Percentiles rank a stretch among this genome's conserved stretches.
Evolutionary conservation across 768 basidiomycete genomes (phyloP).

Genomic region (Pleurotus cornucopiae): DNA sequence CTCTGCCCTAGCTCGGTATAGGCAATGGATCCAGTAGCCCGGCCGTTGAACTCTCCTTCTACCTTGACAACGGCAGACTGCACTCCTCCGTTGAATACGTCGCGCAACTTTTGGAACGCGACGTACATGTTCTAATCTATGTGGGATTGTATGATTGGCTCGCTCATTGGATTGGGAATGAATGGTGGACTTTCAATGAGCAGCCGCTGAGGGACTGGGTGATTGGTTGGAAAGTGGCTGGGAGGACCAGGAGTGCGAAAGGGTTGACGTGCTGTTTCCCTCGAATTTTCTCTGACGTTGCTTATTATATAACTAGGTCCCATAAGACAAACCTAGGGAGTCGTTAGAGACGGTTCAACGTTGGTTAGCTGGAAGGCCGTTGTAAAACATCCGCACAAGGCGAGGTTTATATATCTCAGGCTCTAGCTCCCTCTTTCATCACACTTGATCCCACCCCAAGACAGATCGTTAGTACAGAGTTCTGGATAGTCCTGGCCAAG

Average conservation of each 20-base stretch:
- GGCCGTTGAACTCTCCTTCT: slow-evolving; percentile 47
- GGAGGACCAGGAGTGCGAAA: slow-evolving; percentile 31
- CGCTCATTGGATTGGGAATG: slow-evolving; percentile 64
- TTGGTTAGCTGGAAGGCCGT: slow-evolving; percentile 27
- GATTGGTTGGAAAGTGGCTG: slow-evolving; percentile 42
- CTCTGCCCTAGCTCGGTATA: slow-evolving; percentile 45
- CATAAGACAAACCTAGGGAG: slow-evolving; percentile 60
- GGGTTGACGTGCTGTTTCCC: slow-evolving; percentile 42
- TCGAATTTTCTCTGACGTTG: not conserved
- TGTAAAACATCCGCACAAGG: not conserved
- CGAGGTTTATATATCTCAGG: no score
- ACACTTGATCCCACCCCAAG: no score
- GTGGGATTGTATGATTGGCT: slow-evolving; percentile 53
- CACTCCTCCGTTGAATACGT: slow-evolving; percentile 42
- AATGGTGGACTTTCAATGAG: slow-evolving; percentile 47
- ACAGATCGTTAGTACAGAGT: no score
- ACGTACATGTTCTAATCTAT: slow-evolving; percentile 48
- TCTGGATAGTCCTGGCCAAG: no score
- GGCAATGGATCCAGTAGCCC: slow-evolving; percentile 40
- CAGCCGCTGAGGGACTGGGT: slow-evolving; percentile 53
- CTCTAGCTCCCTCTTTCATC: no score
- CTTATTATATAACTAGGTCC: slow-evolving; percentile 31
- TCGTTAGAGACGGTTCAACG: slow-evolving; percentile 49
- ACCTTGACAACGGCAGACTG: slow-evolving; percentile 32
- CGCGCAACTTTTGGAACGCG: slow-evolving; percentile 40